phyloP scores from a whole-genome alignment of 805 yeast genomes.

The Kodamaea fukazawae region DNA sequence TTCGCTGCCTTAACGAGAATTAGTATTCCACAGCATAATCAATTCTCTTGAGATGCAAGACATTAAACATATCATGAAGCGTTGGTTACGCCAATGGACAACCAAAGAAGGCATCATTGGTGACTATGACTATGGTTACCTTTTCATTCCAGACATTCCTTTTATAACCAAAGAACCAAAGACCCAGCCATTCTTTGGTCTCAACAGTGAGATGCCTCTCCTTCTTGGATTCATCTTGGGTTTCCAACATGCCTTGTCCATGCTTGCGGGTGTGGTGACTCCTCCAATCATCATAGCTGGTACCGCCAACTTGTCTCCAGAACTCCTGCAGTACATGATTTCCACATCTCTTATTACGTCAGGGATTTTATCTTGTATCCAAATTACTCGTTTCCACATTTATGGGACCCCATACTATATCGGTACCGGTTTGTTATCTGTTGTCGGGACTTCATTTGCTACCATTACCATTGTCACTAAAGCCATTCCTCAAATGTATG shows the following conservation, averaged over 20 bases:
- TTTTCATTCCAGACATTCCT: conserved; percentile 81
- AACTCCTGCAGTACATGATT: conserved; percentile 36
- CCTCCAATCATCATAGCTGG: conserved; percentile 76
- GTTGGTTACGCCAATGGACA: conserved; percentile 48
- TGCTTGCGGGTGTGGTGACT: conserved; percentile 87
- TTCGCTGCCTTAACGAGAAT: too few relatives aligned
- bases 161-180: conserved; percentile 47
- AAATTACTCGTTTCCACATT: conserved; percentile 78
- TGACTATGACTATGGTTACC: conserved; percentile 75
- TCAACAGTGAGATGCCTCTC: conserved; percentile 79
- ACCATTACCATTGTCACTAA: conserved; percentile 77
- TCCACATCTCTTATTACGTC: conserved; percentile 38
- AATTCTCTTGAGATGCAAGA: background rate
- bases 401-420: conserved; percentile 69
- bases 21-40: background rate
- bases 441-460: conserved; percentile 89
- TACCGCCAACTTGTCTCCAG: conserved; percentile 55
- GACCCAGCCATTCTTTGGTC: conserved; percentile 78
- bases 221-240: conserved; percentile 75
- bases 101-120: conserved; percentile 84
- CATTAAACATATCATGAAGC: conserved; percentile 16
- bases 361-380: conserved; percentile 62
- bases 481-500: conserved; percentile 80
- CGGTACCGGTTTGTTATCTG: conserved; percentile 87
- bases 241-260: conserved; percentile 81